Evolutionary conservation across 139 green algal species (phyloP), one percentile per base, ranked within the genome.

Genomic region (Micractinium sp.): DNA sequence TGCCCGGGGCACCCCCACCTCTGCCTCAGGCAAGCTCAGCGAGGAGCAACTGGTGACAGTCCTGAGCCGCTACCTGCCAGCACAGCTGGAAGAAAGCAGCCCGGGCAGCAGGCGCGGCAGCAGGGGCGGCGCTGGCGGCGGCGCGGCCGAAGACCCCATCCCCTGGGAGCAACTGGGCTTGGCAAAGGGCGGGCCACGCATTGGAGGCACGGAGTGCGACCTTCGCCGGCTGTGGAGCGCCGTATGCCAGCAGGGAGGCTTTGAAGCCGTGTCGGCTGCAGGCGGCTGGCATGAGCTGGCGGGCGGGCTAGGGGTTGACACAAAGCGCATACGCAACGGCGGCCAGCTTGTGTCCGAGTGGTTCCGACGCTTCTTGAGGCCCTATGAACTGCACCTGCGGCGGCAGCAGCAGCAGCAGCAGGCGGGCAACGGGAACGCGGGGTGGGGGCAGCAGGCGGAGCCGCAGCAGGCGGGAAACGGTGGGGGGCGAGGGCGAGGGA

Each of bases 311-410:
- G 71, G 71, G 71, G 80, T 33, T 13, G 31, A 74, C 53, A 31
- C 33, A 38, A 82, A 29, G 47, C 22, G 60, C 35, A 29, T 31
- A 25, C 5, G 61, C 36, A 87, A 87, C 23, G 82, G 61, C 3
- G 82, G 25, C 15, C 23, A 29, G 41, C 35, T 87, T 4, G 63
- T 39, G 5, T 35, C 9, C 35, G 31, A 87, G 63, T 87, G 82
- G 61, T 87, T 41, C 25, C 35, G 27, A 12, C 67, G 38, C 25
- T 79, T 77, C 61, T 35, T 87, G 61, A 66, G 61, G 23, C 35
- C 82, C 22, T 61, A 66, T 14, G 82, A 87, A 38, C 82, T 53
- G 61, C 82, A 87, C 29, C 15, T 85, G 14, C 71, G 38, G 27
- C 71, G 71, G 31, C 71, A 77, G 71, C 71, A 77, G 71, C 71